phyloP scores from a whole-genome alignment of 1,284 basidiomycete species.

The Fomitiporia mediterranea region DNA sequence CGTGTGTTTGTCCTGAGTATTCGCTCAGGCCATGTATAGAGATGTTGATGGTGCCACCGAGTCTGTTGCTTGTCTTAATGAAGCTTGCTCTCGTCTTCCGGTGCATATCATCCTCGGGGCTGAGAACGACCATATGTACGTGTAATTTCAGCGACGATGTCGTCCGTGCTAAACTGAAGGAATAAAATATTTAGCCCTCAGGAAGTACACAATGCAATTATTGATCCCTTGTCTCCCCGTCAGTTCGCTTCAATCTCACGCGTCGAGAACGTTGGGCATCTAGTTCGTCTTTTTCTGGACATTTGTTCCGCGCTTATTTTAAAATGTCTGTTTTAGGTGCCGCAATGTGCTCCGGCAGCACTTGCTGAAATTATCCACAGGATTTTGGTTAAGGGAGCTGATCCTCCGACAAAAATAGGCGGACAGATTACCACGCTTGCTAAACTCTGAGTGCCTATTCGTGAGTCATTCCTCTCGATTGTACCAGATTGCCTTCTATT shows the following conservation, averaged over 20 bases:
- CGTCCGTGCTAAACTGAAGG: conserved; percentile 5
- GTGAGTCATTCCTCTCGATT: not conserved
- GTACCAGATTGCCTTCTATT: no score
- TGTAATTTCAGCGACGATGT: not conserved
- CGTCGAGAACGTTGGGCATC: conserved; percentile 12
- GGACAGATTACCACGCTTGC: not conserved
- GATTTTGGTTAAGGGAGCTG: not conserved
- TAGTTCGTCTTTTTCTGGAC: conserved; percentile 7
- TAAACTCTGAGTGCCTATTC: not conserved
- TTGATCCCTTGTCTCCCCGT: conserved; percentile 40
- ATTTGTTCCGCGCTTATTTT: not conserved
- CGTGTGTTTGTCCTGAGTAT: not conserved
- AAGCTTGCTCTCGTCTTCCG: conserved; percentile 36
- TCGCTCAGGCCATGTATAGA: conserved; percentile 43
- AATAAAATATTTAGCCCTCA: conserved; percentile 37
- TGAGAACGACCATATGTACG: conserved; percentile 48
- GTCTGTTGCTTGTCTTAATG: conserved; percentile 41
- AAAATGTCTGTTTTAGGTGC: conserved; percentile 2
- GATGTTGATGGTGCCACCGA: conserved; percentile 46
- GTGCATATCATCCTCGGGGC: conserved; percentile 48
- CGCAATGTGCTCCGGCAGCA: conserved; percentile 11
- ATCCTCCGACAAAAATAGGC: not conserved
- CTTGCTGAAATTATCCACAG: conserved; percentile 7
- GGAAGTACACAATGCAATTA: conserved; percentile 40
- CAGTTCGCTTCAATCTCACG: conserved; percentile 35